These are phyloP conservation scores for Chionographis japonica DNA, from an alignment of 106 monocot genomes.

Conservation along the genomic window DNA sequence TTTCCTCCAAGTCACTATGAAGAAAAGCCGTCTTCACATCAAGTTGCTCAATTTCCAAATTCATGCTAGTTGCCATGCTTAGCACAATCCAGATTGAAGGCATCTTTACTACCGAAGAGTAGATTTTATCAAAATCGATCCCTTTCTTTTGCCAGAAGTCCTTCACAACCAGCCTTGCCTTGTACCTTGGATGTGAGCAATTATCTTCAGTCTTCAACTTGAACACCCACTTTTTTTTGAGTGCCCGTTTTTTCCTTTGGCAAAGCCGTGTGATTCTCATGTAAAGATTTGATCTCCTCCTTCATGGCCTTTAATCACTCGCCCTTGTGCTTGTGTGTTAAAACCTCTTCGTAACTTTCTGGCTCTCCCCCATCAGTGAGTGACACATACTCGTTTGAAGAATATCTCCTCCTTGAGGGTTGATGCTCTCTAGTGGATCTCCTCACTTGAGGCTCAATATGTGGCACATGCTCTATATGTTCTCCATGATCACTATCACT, in stretches of 20 bases:
- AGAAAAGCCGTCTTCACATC: neutral
- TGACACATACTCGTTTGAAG: neutral
- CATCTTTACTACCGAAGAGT: neutral
- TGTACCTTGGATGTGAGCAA: neutral
- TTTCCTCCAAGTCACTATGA: slow-evolving; percentile 3
- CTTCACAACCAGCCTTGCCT: no score
- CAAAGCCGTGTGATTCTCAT: neutral
- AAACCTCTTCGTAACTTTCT: neutral
- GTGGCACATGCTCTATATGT: neutral
- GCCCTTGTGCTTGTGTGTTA: neutral
- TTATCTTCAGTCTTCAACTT: no score
- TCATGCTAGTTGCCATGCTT: neutral
- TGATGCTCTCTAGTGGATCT: neutral
- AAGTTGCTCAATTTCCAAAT: neutral
- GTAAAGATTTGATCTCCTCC: slow-evolving; percentile 1
- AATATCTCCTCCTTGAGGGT: neutral
- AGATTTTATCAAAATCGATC: slow-evolving; percentile 2
- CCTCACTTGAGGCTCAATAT: neutral
- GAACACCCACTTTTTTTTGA: no score
- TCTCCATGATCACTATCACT: no score
- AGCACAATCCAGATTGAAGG: no score
- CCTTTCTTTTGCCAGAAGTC: neutral
- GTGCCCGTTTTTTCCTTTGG: neutral
- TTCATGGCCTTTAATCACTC: neutral
- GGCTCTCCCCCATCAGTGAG: neutral